Evolutionary conservation across 768 basidiomycete genomes (phyloP).

Genomic region (Holtermanniella nyarrowii): DNA sequence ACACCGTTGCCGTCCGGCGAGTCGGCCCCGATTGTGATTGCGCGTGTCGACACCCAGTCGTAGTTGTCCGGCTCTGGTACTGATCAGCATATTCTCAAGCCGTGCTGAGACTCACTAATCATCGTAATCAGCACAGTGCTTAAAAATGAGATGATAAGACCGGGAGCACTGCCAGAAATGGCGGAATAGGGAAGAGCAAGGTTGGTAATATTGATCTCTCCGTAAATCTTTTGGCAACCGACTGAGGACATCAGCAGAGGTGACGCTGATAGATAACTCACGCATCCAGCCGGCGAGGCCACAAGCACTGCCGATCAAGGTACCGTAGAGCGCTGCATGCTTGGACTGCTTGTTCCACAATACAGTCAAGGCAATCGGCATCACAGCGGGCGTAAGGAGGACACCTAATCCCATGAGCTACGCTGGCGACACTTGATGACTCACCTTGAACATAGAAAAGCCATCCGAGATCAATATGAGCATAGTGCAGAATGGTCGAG

Average conservation of each 20-base stretch:
- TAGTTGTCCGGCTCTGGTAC: constrained; percentile 11
- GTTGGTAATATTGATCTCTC: constrained; percentile 15
- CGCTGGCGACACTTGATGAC: too few species aligned
- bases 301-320: constrained; percentile 12
- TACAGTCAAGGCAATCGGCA: constrained; percentile 16
- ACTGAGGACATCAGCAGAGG: not conserved
- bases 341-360: constrained; percentile 10
- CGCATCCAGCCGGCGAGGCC: constrained; percentile 14
- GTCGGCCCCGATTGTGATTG: constrained; percentile 14
- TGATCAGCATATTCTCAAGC: not conserved
- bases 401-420: not conserved
- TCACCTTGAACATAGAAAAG: constrained; percentile 16
- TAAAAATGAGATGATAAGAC: constrained; percentile 10
- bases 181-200: constrained; percentile 16
- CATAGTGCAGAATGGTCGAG: constrained; percentile 28
- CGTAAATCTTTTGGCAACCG: constrained; percentile 16
- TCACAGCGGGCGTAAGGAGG: constrained; percentile 14
- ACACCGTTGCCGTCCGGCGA: not conserved
- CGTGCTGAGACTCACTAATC: not conserved
- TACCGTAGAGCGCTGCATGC: constrained; percentile 13
- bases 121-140: constrained; percentile 7
- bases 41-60: constrained; percentile 17
- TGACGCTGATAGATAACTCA: not conserved
- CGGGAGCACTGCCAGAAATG: constrained; percentile 18
- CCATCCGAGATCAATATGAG: constrained; percentile 38